These are phyloP conservation scores for Sporothrix luriei DNA, from an alignment of 2,329 filamentous ascomycete species.

Conservation along the genomic window DNA sequence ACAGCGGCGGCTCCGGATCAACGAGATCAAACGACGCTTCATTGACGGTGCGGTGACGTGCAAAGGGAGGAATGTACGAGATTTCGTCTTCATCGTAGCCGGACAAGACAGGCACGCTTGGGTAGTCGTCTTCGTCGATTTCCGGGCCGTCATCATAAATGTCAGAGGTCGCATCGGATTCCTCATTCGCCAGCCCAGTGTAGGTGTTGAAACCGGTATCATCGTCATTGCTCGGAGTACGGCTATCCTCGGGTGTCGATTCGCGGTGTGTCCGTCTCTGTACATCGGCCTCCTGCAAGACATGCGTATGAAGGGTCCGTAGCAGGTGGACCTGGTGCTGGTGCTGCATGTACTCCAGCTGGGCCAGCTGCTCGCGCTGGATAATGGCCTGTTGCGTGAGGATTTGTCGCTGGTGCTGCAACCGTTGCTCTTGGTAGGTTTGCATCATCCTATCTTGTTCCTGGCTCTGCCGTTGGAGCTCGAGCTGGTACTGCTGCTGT, in stretches of 20 bases:
- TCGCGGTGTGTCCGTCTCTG: neutral
- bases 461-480: conserved; percentile 19
- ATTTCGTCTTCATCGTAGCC: neutral
- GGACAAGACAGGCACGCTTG: neutral
- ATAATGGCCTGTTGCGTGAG: conserved; percentile 6
- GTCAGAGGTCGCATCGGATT: neutral
- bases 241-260: neutral
- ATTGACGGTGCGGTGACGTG: neutral
- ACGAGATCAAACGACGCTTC: neutral
- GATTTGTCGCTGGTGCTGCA: conserved; percentile 21
- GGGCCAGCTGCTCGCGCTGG: conserved; percentile 6
- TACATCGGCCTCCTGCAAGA: neutral
- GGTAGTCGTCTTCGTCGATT: neutral
- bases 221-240: neutral
- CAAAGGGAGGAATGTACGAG: neutral
- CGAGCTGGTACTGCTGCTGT: conserved; percentile 21
- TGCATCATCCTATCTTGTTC: conserved; percentile 12
- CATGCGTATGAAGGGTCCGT: neutral
- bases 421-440: neutral
- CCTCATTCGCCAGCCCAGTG: neutral
- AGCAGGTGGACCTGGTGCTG: conserved; percentile 10
- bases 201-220: neutral
- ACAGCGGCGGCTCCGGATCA: neutral
- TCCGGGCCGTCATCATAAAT: neutral
- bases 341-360: conserved; percentile 15